A percentile compares a stretch with the other conserved stretches of the same genome.
Conservation (phyloP, 352 stramenopile species). For the Aphanomyces euteiches region DNA sequence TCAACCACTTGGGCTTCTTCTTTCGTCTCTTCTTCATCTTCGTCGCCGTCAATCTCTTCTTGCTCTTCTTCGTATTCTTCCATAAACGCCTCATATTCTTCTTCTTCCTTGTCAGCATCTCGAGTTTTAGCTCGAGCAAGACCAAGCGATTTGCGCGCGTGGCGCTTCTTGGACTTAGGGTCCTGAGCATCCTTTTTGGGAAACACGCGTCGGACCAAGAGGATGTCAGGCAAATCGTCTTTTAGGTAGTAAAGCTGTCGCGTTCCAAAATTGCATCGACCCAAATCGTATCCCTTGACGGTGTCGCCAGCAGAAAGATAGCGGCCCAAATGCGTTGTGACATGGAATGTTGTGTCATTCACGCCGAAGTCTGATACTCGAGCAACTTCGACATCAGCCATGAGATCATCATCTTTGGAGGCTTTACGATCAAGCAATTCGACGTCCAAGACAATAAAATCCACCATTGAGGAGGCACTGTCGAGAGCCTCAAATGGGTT, state of each 20-base stretch:
- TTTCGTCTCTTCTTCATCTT: conserved; percentile 26
- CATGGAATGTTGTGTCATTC: conserved; percentile 70
- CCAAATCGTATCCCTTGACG: conserved; percentile 72
- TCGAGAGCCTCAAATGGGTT: conserved; percentile 55
- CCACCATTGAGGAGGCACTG: conserved; percentile 53
- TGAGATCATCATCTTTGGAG: conserved; percentile 1
- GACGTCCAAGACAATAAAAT: conserved; percentile 71
- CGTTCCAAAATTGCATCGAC: conserved; percentile 50
- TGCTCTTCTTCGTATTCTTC: conserved; percentile 53
- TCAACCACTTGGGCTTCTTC: conserved; percentile 26
- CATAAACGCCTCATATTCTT: conserved; percentile 59
- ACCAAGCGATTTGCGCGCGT: neutral
- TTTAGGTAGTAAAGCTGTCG: conserved; percentile 41
- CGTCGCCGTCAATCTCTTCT: conserved; percentile 14
- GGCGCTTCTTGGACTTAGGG: conserved; percentile 47
- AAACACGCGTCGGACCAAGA: conserved; percentile 67
- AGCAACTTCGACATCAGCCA: conserved; percentile 64
- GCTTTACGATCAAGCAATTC: conserved; percentile 40
- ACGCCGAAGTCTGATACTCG: conserved; percentile 68
- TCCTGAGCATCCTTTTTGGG: conserved; percentile 42
- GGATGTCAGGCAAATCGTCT: conserved; percentile 61
- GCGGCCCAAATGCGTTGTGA: conserved; percentile 58
- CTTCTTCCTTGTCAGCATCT: conserved; percentile 45
- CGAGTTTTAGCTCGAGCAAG: conserved; percentile 43
- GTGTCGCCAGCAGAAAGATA: conserved; percentile 57